Evolutionary conservation across 73 alveolate genomes (phyloP), one percentile per base, ranked within the genome.

Genomic region (Paramecium caudatum): DNA sequence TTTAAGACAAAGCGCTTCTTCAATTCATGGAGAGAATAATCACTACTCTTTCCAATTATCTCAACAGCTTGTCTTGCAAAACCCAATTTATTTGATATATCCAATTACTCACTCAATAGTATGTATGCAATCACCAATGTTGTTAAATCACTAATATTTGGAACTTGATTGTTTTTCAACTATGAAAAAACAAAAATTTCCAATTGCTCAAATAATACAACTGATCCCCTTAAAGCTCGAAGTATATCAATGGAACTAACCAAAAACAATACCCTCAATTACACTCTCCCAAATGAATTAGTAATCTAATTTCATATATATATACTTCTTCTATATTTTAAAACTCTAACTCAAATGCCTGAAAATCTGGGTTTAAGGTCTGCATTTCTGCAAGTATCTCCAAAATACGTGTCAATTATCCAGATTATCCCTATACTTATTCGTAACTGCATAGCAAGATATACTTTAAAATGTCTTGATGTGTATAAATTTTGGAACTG

Each of bases 191-290:
- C 65, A 45, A 37, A 21, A 19, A 15, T 36, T 74, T 74, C 88
- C 19, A 39, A 74, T 74, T 27, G 4, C 43, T 74, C 88, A 41
- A 74, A 37, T 27, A 39, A 21, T 12, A 37, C 25, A 15, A 74
- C 65, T 16, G 88, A 41, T 21, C 88, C 68, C 32, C 43, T 74
- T 41, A 74, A 74, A 39, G 88, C 88, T 74, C 47, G 36, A 41
- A 74, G 3, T 3, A 74, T 41, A 74, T 74, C 88, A 74, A 74
- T 43, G 12, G 39, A 39, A 74, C 69, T 41, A 15, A 74, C 25
- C 43, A 74, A 19, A 74, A 74, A 74, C 19, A 74, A n/a, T 6
- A 43, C 19, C 32, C 88, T 45, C 45, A 74, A 43, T 37, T 74
- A 21, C 9, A 41, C 43, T 74, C 55, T 16, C 9, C 43, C 43